Evolutionary conservation across 768 basidiomycete species (phyloP).

Genomic region (Mycena chlorophos): DNA sequence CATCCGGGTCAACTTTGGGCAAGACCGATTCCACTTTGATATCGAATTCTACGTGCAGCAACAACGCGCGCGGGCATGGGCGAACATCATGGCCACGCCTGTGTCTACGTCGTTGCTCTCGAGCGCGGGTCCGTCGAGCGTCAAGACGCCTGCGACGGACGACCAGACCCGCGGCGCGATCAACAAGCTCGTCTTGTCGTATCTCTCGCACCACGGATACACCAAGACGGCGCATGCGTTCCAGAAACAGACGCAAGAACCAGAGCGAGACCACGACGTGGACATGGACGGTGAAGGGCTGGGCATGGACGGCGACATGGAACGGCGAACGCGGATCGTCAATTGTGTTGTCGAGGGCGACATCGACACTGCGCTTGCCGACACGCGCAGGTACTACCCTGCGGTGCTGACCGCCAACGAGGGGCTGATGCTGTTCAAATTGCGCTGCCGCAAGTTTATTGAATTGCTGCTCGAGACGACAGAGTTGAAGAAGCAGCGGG

Average conservation of each 20-base stretch:
- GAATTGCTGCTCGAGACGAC: constrained; percentile 75
- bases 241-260: constrained; percentile 39
- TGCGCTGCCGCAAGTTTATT: constrained; percentile 83
- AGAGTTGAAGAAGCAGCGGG: constrained; percentile 66
- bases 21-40: constrained; percentile 83
- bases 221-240: constrained; percentile 69
- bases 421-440: constrained; percentile 74
- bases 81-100: constrained; percentile 58
- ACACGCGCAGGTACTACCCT: constrained; percentile 59
- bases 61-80: constrained; percentile 66
- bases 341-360: constrained; percentile 68
- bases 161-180: constrained; percentile 59
- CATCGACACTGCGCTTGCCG: constrained; percentile 64
- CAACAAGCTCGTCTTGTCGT: constrained; percentile 73
- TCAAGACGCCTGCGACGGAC: constrained; percentile 39
- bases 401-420: constrained; percentile 64
- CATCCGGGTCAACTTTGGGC: constrained; percentile 86
- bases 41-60: constrained; percentile 85
- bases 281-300: constrained; percentile 44
- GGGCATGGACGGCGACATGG: constrained; percentile 53
- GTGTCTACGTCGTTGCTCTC: constrained; percentile 42
- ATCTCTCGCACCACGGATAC: constrained; percentile 85
- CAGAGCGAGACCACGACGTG: constrained; percentile 40
- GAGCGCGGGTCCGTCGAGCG: constrained; percentile 19
- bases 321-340: constrained; percentile 69